Conservation (phyloP, 306 rosid genomes). For the Dryas octopetala region DNA sequence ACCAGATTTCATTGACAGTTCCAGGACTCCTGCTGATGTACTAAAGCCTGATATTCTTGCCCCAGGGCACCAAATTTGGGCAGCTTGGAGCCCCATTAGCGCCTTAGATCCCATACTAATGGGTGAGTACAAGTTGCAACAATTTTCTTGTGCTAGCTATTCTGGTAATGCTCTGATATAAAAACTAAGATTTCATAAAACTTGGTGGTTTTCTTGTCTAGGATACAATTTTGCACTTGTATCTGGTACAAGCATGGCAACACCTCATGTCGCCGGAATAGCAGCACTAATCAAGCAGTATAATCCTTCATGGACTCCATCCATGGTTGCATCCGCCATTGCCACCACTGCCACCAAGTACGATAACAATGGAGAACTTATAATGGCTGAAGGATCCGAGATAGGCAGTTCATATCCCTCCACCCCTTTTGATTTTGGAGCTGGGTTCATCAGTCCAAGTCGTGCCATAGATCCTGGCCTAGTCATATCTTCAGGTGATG, state of each 20-base stretch:
- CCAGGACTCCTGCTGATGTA: slow-evolving; percentile 50
- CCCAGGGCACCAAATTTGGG: slow-evolving; percentile 95
- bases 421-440: slow-evolving; percentile 73
- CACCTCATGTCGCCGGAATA: slow-evolving; percentile 85
- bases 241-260: slow-evolving; percentile 95
- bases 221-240: slow-evolving; percentile 62
- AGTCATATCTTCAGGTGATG: slow-evolving; percentile 59
- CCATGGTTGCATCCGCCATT: slow-evolving; percentile 83
- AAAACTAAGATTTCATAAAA: neutral
- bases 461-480: slow-evolving; percentile 71
- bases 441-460: slow-evolving; percentile 66
- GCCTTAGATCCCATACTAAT: slow-evolving; percentile 50
- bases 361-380: slow-evolving; percentile 52
- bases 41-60: slow-evolving; percentile 93
- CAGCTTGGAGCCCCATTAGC: slow-evolving; percentile 84
- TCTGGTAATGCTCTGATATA: neutral
- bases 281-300: slow-evolving; percentile 86
- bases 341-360: slow-evolving; percentile 72
- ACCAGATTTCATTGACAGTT: slow-evolving; percentile 61
- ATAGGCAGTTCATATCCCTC: slow-evolving; percentile 46
- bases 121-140: slow-evolving; percentile 36
- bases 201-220: slow-evolving; percentile 20
- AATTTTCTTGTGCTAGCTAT: neutral
- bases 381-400: slow-evolving; percentile 66
- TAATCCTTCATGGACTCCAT: slow-evolving; percentile 84